A percentile compares a stretch with the other conserved stretches of the same genome.
These are phyloP conservation scores for Colletotrichum ledebouriae DNA, from an alignment of 2,329 filamentous ascomycete genomes.

Conservation along the genomic window DNA sequence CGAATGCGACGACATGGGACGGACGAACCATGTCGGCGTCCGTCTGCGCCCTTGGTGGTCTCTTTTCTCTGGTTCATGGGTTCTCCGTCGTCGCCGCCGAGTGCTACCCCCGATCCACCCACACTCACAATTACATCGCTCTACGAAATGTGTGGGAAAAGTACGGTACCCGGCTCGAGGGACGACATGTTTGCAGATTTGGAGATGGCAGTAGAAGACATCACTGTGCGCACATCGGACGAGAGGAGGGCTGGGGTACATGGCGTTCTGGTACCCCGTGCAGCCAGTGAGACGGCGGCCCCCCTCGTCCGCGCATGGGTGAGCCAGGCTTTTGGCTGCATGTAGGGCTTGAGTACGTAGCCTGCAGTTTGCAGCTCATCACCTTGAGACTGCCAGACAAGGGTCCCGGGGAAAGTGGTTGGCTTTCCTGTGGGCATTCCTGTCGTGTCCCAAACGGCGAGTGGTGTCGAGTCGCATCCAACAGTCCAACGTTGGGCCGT, in stretches of 20 bases:
- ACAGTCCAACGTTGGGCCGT: conserved; percentile 15
- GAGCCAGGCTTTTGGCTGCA: conserved; percentile 7
- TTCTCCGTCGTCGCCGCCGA: conserved; percentile 32
- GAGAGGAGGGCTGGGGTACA: conserved; percentile 19
- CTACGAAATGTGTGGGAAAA: neutral
- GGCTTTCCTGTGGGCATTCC: neutral
- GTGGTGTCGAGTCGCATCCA: conserved; percentile 19
- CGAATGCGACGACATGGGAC: conserved; percentile 21
- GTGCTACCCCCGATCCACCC: conserved; percentile 38
- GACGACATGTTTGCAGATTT: conserved; percentile 6
- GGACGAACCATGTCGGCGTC: conserved; percentile 28
- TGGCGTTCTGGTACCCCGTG: conserved; percentile 14
- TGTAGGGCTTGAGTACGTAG: conserved; percentile 16
- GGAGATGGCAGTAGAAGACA: conserved; percentile 28
- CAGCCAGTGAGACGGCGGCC: neutral
- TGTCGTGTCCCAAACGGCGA: conserved; percentile 7
- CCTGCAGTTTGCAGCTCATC: conserved; percentile 4
- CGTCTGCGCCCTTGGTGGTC: conserved; percentile 13
- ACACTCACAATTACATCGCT: conserved; percentile 25
- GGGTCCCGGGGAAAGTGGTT: conserved; percentile 1
- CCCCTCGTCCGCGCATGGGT: neutral
- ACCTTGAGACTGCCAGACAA: conserved; percentile 9
- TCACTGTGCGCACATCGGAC: conserved; percentile 36
- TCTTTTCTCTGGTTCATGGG: conserved; percentile 1
- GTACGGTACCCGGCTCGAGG: neutral